phyloP scores from a whole-genome alignment of 2,329 filamentous ascomycete species.

The Exophiala calicioides region DNA sequence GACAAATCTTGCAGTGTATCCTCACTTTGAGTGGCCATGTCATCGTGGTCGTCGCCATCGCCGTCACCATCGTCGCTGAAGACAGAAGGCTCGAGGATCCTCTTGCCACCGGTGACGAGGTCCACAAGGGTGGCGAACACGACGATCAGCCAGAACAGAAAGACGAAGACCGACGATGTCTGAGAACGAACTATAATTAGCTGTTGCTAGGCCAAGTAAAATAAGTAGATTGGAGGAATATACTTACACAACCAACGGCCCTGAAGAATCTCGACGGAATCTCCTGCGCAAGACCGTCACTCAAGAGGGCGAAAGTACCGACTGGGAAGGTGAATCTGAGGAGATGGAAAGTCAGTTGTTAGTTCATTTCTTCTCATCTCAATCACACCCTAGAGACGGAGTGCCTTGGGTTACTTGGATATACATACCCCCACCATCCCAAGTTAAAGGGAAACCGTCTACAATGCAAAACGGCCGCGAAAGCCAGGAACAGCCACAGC shows the following conservation, averaged over 20 bases:
- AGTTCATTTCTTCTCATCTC: too few species aligned
- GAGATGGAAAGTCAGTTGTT: conserved; percentile 6
- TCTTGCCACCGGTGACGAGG: conserved; percentile 18
- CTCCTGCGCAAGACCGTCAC: conserved; percentile 46
- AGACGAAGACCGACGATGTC: conserved; percentile 50
- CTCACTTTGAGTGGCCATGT: too few species aligned
- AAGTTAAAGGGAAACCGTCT: conserved; percentile 60
- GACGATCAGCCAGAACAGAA: conserved; percentile 58
- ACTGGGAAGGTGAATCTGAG: conserved; percentile 56
- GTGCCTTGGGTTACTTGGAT: too few species aligned
- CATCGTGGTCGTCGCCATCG: too few species aligned
- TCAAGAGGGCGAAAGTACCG: conserved; percentile 55
- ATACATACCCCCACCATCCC: conserved; percentile 56
- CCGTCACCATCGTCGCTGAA: too few species aligned
- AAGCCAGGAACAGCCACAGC: conserved; percentile 43
- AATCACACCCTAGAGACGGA: too few species aligned
- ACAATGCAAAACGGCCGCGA: conserved; percentile 36
- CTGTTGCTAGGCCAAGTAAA: not conserved
- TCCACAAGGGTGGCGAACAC: conserved; percentile 50
- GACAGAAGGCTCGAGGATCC: conserved; percentile 11
- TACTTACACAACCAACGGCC: conserved; percentile 54
- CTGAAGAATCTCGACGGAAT: conserved; percentile 58
- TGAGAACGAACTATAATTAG: conserved; percentile 2
- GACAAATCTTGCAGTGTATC: too few species aligned
- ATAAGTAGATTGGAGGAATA: too few species aligned